These are phyloP conservation scores for Didymella pomorum DNA, from an alignment of 2,329 filamentous ascomycete genomes.

Conservation along the genomic window DNA sequence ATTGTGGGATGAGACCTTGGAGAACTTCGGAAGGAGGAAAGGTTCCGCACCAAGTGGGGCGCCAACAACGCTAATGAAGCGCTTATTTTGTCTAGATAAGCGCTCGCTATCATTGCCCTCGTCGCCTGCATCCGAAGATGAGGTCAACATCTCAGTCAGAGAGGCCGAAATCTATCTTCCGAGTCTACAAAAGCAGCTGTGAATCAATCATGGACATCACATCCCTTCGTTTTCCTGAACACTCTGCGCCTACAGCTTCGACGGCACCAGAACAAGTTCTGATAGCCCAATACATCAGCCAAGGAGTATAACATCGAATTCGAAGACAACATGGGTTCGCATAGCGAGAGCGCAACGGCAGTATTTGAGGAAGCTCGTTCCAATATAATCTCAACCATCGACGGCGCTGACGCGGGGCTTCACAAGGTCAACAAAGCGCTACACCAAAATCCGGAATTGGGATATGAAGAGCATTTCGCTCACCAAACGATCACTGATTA, in stretches of 20 bases:
- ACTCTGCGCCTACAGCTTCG: neutral
- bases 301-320: neutral
- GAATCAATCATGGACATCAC: neutral
- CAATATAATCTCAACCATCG: conserved; percentile 21
- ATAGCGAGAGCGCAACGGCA: neutral
- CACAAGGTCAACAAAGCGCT: conserved; percentile 57
- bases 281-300: neutral
- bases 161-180: neutral
- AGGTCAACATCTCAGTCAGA: neutral
- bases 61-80: neutral
- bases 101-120: conserved; percentile 5
- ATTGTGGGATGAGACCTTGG: too few species aligned
- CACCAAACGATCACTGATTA: conserved; percentile 51
- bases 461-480: conserved; percentile 58
- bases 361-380: conserved; percentile 2
- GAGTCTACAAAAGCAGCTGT: conserved; percentile 5
- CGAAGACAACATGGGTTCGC: neutral
- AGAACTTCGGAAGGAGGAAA: neutral
- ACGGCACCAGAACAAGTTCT: neutral
- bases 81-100: conserved; percentile 6
- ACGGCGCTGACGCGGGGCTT: conserved; percentile 15
- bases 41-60: neutral
- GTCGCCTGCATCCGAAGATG: neutral
- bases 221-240: neutral
- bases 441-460: conserved; percentile 60